Base-by-base conservation (phyloP, 768 basidiomycete species). In the Mycena vulgaris region DNA sequence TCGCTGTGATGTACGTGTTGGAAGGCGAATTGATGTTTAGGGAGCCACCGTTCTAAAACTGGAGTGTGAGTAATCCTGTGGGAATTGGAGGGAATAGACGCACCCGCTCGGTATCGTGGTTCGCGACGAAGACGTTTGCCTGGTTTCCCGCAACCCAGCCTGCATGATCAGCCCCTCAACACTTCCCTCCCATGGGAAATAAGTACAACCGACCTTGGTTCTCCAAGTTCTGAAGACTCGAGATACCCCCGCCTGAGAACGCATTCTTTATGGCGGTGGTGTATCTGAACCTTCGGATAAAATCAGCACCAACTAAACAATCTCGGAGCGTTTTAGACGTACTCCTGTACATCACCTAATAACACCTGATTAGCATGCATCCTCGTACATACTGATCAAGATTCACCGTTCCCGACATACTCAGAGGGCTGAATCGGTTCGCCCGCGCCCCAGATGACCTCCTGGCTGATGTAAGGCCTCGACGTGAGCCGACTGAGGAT, bases 31-130 rank as follows among this genome's bases (percentile, higher is more conserved):
- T 88, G 49, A 82, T 82, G 72, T 87, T 90, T 9, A 93, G 80
- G 0, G 91, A 90, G 30, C 63, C 74, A 1, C 88, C 88, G 61
- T 84, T 86, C 90, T 87, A 56, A n/a, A 30, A 31, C 21, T 4
- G 8, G 42, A 31, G 13, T 27, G 11, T 3, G 16, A 55, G 42
- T 39, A 11, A 53, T 42, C 5, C 23, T 39, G 2, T 8, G 23
- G 14, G 23, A 63, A 21, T 10, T 13, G n/a, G 19, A 42, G 56
- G 11, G n/a, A 47, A 30, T 17, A 31, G 11, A 71, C 81, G 25
- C 52, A 86, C 87, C 51, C 92, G 80, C 76, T 92, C 92, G 1
- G 91, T 92, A 71, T 93, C 92, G 65, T 92, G 92, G 73, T 93
- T 91, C 0, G 88, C 81, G 5, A 92, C 90, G 67, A 92, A 92